Percentiles rank a stretch among this genome's conserved stretches.
phyloP scores from a whole-genome alignment of 192 early-diverging fungal species.

The Coemansia biformis region DNA sequence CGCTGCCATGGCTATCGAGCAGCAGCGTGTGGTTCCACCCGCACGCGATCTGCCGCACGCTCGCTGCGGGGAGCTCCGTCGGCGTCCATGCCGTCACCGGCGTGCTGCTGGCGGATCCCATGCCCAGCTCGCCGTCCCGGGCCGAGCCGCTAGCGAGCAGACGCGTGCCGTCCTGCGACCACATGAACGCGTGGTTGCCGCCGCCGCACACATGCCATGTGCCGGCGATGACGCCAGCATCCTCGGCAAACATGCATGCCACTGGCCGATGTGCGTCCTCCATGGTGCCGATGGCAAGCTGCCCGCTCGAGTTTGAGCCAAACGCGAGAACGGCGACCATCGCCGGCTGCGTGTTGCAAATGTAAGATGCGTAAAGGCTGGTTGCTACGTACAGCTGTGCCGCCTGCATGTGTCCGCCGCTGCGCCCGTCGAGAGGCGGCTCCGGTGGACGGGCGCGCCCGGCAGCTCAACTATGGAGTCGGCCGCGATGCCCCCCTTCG shows the following conservation, averaged over 20 bases:
- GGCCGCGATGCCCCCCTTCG: too few species aligned
- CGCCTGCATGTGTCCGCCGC: too few species aligned
- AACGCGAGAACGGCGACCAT: slow-evolving; percentile 29
- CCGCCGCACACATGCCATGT: slow-evolving; percentile 21
- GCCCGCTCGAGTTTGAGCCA: slow-evolving; percentile 47
- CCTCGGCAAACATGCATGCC: not conserved
- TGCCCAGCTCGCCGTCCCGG: slow-evolving; percentile 31
- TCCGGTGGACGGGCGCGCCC: too few species aligned
- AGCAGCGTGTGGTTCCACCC: slow-evolving; percentile 49
- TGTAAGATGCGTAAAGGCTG: too few species aligned
- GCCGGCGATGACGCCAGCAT: not conserved
- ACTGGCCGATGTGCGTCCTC: slow-evolving; percentile 24
- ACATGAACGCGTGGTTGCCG: slow-evolving; percentile 43
- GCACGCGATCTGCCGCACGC: slow-evolving; percentile 22
- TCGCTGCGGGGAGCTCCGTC: slow-evolving; percentile 2
- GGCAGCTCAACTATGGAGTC: not conserved
- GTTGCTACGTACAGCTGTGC: too few species aligned
- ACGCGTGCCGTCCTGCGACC: slow-evolving; percentile 10
- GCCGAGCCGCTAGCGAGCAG: slow-evolving; percentile 33
- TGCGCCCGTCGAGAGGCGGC: too few species aligned
- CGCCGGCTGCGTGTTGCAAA: too few species aligned
- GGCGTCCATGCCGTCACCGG: slow-evolving; percentile 14
- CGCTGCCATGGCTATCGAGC: slow-evolving; percentile 11
- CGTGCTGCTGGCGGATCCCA: not conserved
- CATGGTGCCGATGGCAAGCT: slow-evolving; percentile 29